Base-by-base conservation (phyloP, 768 basidiomycete genomes). In the Lentinula guzmanii region DNA sequence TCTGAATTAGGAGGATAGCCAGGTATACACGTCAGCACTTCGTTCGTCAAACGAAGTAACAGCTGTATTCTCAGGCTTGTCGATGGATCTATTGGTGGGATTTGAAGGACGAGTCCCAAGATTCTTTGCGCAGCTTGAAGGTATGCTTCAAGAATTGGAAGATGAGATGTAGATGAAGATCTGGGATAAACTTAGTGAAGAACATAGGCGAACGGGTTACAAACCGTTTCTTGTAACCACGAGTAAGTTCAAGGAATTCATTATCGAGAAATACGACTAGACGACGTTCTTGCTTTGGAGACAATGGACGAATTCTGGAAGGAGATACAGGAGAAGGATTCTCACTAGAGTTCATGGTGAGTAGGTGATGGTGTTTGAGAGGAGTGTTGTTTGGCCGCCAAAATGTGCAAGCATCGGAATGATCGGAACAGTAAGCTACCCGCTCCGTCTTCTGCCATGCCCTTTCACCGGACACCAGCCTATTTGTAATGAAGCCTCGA, bases 221-320 rank as follows among this genome's bases (percentile, higher is more conserved):
- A 45, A 61, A 90, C 90, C 91, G 84, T 74, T 90, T 92, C 73
- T 87, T 91, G 74, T 78, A 89, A 33, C 83, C 82, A 18, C 87
- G 75, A n/a, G 81, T 88, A 31, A 90, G 73, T 15, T 86, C 79
- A 21, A 90, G 74, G 65, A 91, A 85, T 60, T 77, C 70, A 18
- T 82, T 82, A 54, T 92, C 90, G 5, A 92, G 74, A 67, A 83
- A 88, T 21, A 82, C 81, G 6, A 86, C 74, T 0, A 89, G 76
- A 61, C 81, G 82, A 43, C 84, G 78, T 68, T 92, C 90, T 71
- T 93, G 90, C 16, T 62, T 70, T 21, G 75, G 68, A 8, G 82
- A 79, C 11, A 89, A 71, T 5, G 51, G 51, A 34, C 28, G 51
- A 52, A 34, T 11, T 33, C n/a, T 16, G 24, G 51, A 34, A n/a